Evolutionary conservation across 2,329 filamentous ascomycete species (phyloP), one percentile per base, ranked within the genome.

Genomic region (Lasiodiplodia gonubiensis): DNA sequence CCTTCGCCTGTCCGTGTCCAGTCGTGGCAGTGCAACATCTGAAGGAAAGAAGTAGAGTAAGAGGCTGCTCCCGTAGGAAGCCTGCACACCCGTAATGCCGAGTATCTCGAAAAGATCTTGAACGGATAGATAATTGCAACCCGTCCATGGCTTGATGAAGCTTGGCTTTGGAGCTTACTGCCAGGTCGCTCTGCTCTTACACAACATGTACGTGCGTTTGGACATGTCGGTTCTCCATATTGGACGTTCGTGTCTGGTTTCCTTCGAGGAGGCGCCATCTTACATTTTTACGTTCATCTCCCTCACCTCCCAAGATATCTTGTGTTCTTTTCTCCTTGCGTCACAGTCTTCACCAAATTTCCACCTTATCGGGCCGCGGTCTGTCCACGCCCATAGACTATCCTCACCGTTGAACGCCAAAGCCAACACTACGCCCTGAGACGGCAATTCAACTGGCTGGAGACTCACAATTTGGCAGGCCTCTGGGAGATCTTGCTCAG

Each of bases 311-410:
- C 46, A 51, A 7, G 21, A 21, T 51, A 42, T 23, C 30, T 25
- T 16, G 12, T 54, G 39, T 16, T 54, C 35, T 16, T 54, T 33
- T 21, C 52, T 57, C 11, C 52, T 54, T 7, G 27, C 52, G 8
- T 46, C 52, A 18, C 27, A 49, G 16, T 23, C 25, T 25, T 10
- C 27, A 21, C 48, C 25, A 37, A 74, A 66, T 4, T 53, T 66
- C 72, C 72, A 74, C 35, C 68, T 67, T 7, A 68, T 60, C 16
- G 72, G 53, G 14, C 73, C 72, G 23, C 52, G 48, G 4, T 72
- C 71, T n/a, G 64, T 69, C 70, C 70, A 71, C 2, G 65, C 73
- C 73, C 73, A 74, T 7, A 74, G 68, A 10, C 14, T 70, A 55
- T 72, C 67, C 33, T 74, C 71, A 18, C 33, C 53, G n/a, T 63